A percentile compares a stretch with the other conserved stretches of the same genome.
These are phyloP conservation scores for Pulchroboletus neoregius DNA, from an alignment of 1,284 basidiomycete genomes.

Conservation along the genomic window DNA sequence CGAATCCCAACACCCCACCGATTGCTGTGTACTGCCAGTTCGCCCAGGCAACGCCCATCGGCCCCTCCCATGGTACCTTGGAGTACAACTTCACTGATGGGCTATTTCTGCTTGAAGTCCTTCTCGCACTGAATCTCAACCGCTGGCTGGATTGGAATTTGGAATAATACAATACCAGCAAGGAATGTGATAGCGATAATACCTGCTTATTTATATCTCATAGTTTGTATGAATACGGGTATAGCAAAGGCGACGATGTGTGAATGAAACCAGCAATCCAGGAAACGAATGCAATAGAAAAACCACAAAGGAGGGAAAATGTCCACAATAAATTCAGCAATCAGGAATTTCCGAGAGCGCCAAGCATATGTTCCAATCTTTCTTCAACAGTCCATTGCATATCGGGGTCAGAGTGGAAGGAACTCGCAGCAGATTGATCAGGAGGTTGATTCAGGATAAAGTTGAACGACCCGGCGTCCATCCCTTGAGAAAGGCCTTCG, in stretches of 20 bases:
- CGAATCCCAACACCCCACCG: slow-evolving; percentile 38
- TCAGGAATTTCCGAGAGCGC: slow-evolving; percentile 44
- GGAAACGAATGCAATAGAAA: slow-evolving; percentile 13
- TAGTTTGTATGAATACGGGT: slow-evolving; percentile 34
- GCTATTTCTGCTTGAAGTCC: slow-evolving; percentile 54
- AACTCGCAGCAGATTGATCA: slow-evolving; percentile 56
- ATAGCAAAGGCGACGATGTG: slow-evolving; percentile 17
- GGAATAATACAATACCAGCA: slow-evolving; percentile 36
- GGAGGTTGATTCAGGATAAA: slow-evolving; percentile 43
- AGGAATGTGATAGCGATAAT: slow-evolving; percentile 20
- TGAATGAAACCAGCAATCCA: slow-evolving; percentile 17
- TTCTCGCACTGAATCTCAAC: slow-evolving; percentile 66
- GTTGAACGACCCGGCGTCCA: slow-evolving; percentile 79
- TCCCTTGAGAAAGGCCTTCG: slow-evolving; percentile 70
- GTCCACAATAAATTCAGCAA: slow-evolving; percentile 24
- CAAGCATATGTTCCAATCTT: slow-evolving; percentile 69
- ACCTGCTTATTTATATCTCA: slow-evolving; percentile 33
- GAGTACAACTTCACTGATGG: slow-evolving; percentile 61
- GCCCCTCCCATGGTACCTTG: slow-evolving; percentile 57
- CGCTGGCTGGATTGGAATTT: slow-evolving; percentile 63
- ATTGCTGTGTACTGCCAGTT: slow-evolving; percentile 58
- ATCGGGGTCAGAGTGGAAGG: slow-evolving; percentile 58
- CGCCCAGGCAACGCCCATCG: slow-evolving; percentile 52
- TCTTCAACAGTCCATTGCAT: slow-evolving; percentile 71
- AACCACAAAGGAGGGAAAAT: slow-evolving; percentile 14